Conservation (phyloP, 768 basidiomycete genomes). For the Naganishia randhawae region DNA sequence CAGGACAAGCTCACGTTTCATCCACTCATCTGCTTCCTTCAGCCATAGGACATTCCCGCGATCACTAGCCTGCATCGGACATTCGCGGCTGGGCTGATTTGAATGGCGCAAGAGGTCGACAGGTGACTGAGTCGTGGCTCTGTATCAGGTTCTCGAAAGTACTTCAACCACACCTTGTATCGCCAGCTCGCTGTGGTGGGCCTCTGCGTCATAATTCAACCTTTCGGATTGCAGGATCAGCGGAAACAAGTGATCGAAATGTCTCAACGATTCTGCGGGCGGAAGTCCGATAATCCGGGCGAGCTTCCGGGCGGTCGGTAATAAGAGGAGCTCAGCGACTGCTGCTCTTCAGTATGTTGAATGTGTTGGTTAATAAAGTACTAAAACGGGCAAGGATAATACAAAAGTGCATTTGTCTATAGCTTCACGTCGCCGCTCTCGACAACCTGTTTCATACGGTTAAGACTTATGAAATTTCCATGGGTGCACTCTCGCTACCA, state of each 20-base stretch:
- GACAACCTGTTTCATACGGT: background rate
- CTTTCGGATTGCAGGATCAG: background rate
- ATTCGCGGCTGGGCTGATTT: constrained; percentile 2
- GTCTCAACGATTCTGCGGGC: background rate
- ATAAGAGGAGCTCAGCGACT: too few relatives aligned
- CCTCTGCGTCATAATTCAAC: background rate
- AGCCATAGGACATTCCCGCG: constrained; percentile 20
- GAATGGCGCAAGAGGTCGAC: too few relatives aligned
- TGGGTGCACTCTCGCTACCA: constrained; percentile 29
- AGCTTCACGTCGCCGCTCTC: background rate
- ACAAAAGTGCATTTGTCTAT: background rate
- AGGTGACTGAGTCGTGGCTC: background rate
- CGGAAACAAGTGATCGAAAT: constrained; percentile 13
- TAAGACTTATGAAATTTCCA: constrained; percentile 31
- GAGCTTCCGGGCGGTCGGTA: too few relatives aligned
- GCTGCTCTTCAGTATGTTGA: too few relatives aligned
- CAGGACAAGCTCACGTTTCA: constrained; percentile 36
- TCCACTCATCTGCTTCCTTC: constrained; percentile 39
- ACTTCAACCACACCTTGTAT: background rate
- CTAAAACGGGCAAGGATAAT: background rate
- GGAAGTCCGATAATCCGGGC: background rate
- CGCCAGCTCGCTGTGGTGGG: background rate
- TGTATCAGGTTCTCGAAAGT: background rate
- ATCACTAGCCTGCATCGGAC: constrained; percentile 15
- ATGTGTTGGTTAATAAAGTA: too few relatives aligned